These are phyloP conservation scores for Flaveria bidentis DNA, from an alignment of 129 eudicot genomes.

Conservation along the genomic window DNA sequence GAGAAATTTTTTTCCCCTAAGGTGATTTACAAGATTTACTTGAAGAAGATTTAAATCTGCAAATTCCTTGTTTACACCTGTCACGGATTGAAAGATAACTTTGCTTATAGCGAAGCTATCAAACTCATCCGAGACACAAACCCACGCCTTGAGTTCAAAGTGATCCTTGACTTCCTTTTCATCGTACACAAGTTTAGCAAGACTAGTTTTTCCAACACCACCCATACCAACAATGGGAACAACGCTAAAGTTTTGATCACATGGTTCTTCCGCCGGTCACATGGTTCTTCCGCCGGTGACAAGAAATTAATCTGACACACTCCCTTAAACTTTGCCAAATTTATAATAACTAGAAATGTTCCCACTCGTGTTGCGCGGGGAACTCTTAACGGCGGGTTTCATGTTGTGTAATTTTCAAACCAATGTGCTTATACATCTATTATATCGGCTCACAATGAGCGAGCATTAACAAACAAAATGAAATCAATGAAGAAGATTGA, in stretches of 20 bases:
- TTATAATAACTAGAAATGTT: too few species aligned
- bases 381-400: too few species aligned
- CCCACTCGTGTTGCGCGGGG: too few species aligned
- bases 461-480: too few species aligned
- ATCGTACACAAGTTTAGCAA: neutral
- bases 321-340: too few species aligned
- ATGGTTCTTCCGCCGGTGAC: neutral
- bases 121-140: neutral
- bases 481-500: too few species aligned
- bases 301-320: too few species aligned
- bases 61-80: neutral
- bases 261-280: neutral
- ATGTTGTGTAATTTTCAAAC: too few species aligned
- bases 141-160: neutral
- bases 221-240: constrained; percentile 6
- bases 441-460: too few species aligned
- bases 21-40: neutral
- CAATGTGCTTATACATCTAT: too few species aligned
- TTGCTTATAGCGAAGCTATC: neutral
- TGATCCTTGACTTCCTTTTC: neutral
- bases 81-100: neutral
- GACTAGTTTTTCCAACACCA: neutral
- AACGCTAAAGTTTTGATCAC: neutral
- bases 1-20: neutral
- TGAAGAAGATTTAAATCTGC: neutral